Evolutionary conservation across 1,284 basidiomycete genomes (phyloP).

Genomic region (Albatrellus sp.): DNA sequence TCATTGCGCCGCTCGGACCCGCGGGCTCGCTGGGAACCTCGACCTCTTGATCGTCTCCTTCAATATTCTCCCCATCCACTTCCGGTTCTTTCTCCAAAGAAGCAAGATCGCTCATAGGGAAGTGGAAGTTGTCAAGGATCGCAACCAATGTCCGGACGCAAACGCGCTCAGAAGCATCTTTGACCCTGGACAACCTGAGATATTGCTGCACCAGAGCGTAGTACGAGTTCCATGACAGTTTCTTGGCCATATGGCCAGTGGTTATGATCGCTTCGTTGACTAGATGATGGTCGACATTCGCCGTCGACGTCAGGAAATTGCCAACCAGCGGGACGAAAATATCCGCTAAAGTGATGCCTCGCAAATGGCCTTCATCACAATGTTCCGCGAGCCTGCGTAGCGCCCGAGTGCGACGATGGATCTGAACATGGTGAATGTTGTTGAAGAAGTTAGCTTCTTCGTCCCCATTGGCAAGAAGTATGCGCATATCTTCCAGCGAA

Average conservation of each 20-base stretch:
- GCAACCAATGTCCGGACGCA: conserved; percentile 83
- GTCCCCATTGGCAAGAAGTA: conserved; percentile 81
- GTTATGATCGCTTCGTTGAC: conserved; percentile 83
- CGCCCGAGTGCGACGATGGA: conserved; percentile 84
- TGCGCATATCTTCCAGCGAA: conserved; percentile 66
- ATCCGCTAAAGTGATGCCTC: conserved; percentile 67
- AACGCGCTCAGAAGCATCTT: conserved; percentile 68
- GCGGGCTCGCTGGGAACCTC: conserved; percentile 14
- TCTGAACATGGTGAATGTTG: conserved; percentile 92
- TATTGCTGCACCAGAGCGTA: conserved; percentile 76
- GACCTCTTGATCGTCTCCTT: conserved; percentile 17
- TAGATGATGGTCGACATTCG: conserved; percentile 79
- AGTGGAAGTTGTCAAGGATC: conserved; percentile 88
- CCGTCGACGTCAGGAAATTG: conserved; percentile 65
- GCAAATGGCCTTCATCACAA: conserved; percentile 58
- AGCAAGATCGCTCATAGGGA: conserved; percentile 54
- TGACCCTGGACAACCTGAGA: conserved; percentile 61
- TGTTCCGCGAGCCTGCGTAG: conserved; percentile 78
- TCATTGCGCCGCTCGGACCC: conserved; percentile 17
- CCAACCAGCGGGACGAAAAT: conserved; percentile 83
- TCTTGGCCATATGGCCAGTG: conserved; percentile 64
- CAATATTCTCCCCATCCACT: conserved; percentile 17
- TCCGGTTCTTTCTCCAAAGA: conserved; percentile 20
- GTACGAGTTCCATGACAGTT: conserved; percentile 80
- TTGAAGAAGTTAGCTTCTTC: conserved; percentile 96